Conservation (phyloP, 2,329 filamentous ascomycete species). For the Neopestalotiopsis rosae region DNA sequence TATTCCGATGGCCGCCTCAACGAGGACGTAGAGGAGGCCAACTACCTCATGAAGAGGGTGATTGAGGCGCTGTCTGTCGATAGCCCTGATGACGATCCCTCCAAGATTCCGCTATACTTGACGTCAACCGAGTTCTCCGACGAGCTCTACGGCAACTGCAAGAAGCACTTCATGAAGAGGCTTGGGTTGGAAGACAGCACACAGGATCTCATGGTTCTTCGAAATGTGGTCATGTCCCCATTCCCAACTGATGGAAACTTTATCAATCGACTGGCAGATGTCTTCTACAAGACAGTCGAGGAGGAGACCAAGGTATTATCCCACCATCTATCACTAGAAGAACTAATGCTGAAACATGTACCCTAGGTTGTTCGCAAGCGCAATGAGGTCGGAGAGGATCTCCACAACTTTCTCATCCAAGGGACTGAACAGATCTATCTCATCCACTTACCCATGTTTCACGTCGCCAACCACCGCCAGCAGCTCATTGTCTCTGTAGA, state of each 20-base stretch:
- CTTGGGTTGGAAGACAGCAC: constrained; percentile 39
- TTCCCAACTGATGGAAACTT: constrained; percentile 47
- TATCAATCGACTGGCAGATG: constrained; percentile 40
- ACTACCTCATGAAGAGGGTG: constrained; percentile 52
- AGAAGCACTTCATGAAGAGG: constrained; percentile 45
- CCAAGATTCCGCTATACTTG: constrained; percentile 47
- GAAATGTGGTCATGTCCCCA: constrained; percentile 55
- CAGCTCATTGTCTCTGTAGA: constrained; percentile 42
- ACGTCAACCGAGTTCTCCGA: constrained; percentile 49
- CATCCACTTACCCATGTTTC: constrained; percentile 43
- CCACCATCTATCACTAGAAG: neutral
- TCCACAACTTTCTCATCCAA: constrained; percentile 44
- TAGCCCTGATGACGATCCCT: constrained; percentile 42
- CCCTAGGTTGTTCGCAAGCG: constrained; percentile 36
- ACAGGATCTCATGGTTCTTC: constrained; percentile 47
- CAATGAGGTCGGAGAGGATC: constrained; percentile 39
- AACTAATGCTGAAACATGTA: neutral
- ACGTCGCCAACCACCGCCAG: constrained; percentile 44
- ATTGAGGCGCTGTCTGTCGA: constrained; percentile 48
- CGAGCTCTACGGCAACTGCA: constrained; percentile 47
- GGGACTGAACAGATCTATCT: constrained; percentile 40
- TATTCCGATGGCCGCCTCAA: constrained; percentile 44
- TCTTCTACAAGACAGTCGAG: constrained; percentile 37
- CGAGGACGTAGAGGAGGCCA: constrained; percentile 51
- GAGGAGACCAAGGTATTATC: constrained; percentile 31